Evolutionary conservation across 441 rosid species (phyloP).

Genomic region (Populus hybrid): DNA sequence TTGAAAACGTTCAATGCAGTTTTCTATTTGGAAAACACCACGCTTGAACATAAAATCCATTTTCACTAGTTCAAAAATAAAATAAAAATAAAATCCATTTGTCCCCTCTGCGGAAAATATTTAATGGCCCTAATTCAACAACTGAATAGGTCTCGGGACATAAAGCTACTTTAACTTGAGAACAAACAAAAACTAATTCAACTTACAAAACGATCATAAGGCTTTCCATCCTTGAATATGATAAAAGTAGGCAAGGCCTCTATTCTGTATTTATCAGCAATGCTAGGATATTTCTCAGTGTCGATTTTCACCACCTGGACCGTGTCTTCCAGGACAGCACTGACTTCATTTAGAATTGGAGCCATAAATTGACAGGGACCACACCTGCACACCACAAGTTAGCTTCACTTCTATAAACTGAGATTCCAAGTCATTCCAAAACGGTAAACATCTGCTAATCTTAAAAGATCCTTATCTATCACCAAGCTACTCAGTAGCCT

Average conservation of each 20-base stretch:
- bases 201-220: constrained; percentile 91
- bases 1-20: not conserved
- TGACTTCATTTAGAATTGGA: constrained; percentile 76
- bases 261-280: constrained; percentile 69
- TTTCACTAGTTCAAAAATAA: not conserved
- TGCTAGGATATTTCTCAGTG: constrained; percentile 79
- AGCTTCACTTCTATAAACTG: not conserved
- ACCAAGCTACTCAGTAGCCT: not conserved
- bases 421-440: not conserved
- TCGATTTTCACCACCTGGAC: constrained; percentile 86
- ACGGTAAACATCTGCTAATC: not conserved
- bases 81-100: too few relatives aligned
- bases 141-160: not conserved
- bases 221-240: constrained; percentile 78
- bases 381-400: constrained; percentile 56
- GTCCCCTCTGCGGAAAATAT: not conserved
- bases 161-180: not conserved
- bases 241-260: constrained; percentile 90
- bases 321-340: constrained; percentile 59
- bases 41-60: not conserved
- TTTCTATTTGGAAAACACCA: not conserved
- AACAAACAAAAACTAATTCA: not conserved
- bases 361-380: constrained; percentile 95
- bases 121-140: not conserved
- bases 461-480: not conserved